Base-by-base conservation (phyloP, 2,329 filamentous ascomycete species). In the Trichoderma polysporum region DNA sequence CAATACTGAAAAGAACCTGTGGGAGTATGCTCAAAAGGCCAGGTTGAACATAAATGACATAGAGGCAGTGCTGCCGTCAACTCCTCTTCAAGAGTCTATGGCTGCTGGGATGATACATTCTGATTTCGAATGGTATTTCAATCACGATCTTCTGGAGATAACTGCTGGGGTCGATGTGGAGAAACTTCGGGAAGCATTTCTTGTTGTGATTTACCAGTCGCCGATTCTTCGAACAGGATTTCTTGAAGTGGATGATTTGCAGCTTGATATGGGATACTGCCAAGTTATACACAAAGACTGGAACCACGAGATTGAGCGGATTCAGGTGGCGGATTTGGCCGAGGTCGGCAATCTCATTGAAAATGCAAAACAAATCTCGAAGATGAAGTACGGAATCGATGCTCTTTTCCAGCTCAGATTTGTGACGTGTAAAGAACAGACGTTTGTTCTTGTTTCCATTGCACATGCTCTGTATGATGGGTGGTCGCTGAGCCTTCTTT, bases 401-500 rank as follows among this genome's bases (percentile, higher is more conserved):
- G 61, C 78, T 9, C 72, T 90, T 2, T 76, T 89, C 7, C 85
- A 87, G 63, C 72, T 90, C 0, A 77, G 75, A 0, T 77, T 86
- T 61, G 78, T 77, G 3, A 72, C 68, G 6, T 74, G 76, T 1
- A 77, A 68, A 2, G 71, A 68, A 15, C 73, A 72, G 39, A 77
- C 68, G 3, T 86, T 84, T 65, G 69, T 89, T 1, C 73, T 89
- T 4, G 75, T 97, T 1, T 94, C 92, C 0, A 88, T 97, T 45
- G 86, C 93, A 0, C 94, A 97, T 77, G 92, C 93, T 1, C 82
- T 97, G 22, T 97, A 97, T 71, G 94, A 97, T 74, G 94, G 94
- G 0, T 93, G 90, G 86, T 97, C 93, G 2, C 84, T 97, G 13
- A 82, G 83, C 3, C 79, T 96, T 17, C 77, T 97, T 1, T 92